Base-by-base conservation (phyloP, 1,284 basidiomycete species). In the Pisolithus thermaeus region DNA sequence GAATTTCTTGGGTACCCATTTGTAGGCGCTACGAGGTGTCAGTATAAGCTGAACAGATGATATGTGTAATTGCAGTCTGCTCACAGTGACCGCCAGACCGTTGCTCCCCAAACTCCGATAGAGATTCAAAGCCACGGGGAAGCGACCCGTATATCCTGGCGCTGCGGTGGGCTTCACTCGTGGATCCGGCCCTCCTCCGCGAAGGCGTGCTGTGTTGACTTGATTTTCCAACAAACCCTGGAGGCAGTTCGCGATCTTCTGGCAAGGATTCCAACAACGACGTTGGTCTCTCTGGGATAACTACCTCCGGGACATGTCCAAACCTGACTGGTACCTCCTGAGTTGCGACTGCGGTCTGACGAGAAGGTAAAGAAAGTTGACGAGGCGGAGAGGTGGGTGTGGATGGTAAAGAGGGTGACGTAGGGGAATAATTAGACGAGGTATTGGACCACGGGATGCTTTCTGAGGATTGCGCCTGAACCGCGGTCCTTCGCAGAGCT, bases 251-350 rank as follows among this genome's bases (percentile, higher is more conserved):
- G 22, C 65, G 58, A 52, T 74, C 80, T 56, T 83, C 80, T 1
- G 79, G 78, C 7, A 82, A 70, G 11, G 74, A 68, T 51, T 77
- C 73, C 44, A 81, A 62, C 8, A 69, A 35, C 57, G 62, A 52
- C 61, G 63, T 35, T 49, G 57, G 39, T 45, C 56, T 56, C 48
- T 66, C 70, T 35, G 47, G 47, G 23, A 55, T 37, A 42, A 58
- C n/a, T 37, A 49, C 42, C 41, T 67, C 57, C 37, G 73, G 80
- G 61, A 78, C 78, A 53, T 81, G 73, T 36, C 74, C 73, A 48
- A 81, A 81, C n/a, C 69, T 66, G 35, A 79, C 52, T 9, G 70
- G 66, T 23, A 54, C 52, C 16, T 75, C 73, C 48, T 73, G 73
- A 11, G 69, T 64, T 25, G 69, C 70, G 41, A 67, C 61, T 40